Conservation (phyloP, 345 rosid genomes). For the Kernera saxatilis region DNA sequence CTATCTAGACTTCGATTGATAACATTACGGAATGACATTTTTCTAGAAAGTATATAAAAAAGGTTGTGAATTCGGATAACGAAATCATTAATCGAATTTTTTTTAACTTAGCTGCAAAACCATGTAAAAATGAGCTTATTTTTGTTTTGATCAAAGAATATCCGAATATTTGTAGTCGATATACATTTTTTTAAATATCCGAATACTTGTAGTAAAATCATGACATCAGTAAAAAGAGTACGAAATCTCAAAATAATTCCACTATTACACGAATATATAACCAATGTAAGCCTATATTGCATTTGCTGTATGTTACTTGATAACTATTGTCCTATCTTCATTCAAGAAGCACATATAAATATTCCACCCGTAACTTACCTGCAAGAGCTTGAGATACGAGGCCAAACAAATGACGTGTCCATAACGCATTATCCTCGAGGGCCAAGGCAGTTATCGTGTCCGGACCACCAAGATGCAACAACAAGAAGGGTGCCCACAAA, state of each 20-base stretch:
- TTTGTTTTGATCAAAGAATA: too few relatives aligned
- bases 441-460: conserved; percentile 36
- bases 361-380: conserved; percentile 5
- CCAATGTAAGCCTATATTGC: not conserved
- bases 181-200: too few relatives aligned
- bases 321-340: not conserved
- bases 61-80: too few relatives aligned
- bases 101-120: too few relatives aligned
- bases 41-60: too few relatives aligned
- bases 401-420: conserved; percentile 29
- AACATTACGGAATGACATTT: too few relatives aligned
- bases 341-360: not conserved
- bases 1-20: too few relatives aligned
- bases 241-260: not conserved
- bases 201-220: too few relatives aligned
- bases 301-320: not conserved
- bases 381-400: conserved; percentile 25
- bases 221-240: not conserved
- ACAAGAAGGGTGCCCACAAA: conserved; percentile 35
- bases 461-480: conserved; percentile 41
- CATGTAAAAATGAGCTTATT: too few relatives aligned
- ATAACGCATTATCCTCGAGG: conserved; percentile 34
- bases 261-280: not conserved
- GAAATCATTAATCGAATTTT: too few relatives aligned
- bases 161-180: too few relatives aligned